Evolutionary conservation across 768 basidiomycete species (phyloP).

Genomic region (Tubosaeta sp.): DNA sequence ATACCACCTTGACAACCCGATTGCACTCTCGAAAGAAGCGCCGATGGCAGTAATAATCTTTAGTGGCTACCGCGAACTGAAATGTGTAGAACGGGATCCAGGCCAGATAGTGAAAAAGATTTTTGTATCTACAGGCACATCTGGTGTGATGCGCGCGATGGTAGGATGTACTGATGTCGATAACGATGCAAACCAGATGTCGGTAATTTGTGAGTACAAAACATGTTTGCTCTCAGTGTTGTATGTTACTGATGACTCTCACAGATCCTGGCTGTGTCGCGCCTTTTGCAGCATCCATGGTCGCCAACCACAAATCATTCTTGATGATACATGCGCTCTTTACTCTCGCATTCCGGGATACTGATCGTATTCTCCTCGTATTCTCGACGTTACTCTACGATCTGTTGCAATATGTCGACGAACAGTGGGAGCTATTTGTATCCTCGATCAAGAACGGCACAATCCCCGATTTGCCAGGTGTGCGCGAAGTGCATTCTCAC

Average conservation of each 20-base stretch:
- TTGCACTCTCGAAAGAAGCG: not conserved
- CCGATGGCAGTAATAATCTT: not conserved
- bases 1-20: not conserved
- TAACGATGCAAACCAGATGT: not conserved
- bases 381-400: not conserved
- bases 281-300: constrained; percentile 1
- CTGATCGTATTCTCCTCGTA: too few relatives aligned
- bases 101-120: not conserved
- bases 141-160: not conserved
- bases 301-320: not conserved
- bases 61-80: not conserved
- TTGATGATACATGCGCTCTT: too few relatives aligned
- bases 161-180: constrained; percentile 1
- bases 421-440: constrained; percentile 5
- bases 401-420: constrained; percentile 1
- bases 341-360: too few relatives aligned
- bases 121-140: not conserved
- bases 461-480: constrained; percentile 7
- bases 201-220: not conserved
- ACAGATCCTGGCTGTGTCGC: constrained; percentile 1
- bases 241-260: not conserved
- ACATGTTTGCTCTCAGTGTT: not conserved
- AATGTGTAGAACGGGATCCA: not conserved
- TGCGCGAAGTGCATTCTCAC: constrained; percentile 2
- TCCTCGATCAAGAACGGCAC: constrained; percentile 1